Percentiles rank a stretch among this genome's conserved stretches.
phyloP scores from a whole-genome alignment of 2,329 filamentous ascomycete species.

The Ascochyta rabiei region DNA sequence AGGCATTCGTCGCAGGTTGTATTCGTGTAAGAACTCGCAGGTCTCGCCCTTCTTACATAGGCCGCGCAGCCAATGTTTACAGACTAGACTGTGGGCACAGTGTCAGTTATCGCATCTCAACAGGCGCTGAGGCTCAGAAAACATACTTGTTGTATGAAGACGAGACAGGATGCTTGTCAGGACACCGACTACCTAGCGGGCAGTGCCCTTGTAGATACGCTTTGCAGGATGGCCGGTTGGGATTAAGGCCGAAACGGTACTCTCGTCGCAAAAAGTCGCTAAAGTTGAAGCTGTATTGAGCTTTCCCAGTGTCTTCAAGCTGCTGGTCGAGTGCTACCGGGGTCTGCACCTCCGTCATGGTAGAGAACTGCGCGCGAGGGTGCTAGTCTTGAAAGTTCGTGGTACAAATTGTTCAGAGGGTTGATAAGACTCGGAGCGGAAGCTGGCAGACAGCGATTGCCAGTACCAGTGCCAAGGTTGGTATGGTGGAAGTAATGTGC shows the following conservation, averaged over 20 bases:
- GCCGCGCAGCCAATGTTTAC: conserved; percentile 97
- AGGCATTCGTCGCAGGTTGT: conserved; percentile 97
- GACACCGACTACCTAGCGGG: conserved; percentile 80
- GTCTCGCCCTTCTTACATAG: conserved; percentile 96
- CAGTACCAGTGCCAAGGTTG: neutral
- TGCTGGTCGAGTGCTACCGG: conserved; percentile 34
- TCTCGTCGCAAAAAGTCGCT: conserved; percentile 81
- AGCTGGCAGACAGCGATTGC: neutral
- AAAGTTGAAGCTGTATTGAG: conserved; percentile 77
- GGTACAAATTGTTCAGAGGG: neutral
- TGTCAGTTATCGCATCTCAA: conserved; percentile 14
- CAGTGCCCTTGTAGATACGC: conserved; percentile 87
- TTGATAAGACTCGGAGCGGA: neutral
- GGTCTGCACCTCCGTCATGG: conserved; percentile 42
- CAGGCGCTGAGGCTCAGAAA: neutral
- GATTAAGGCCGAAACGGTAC: conserved; percentile 82
- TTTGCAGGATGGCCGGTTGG: conserved; percentile 74
- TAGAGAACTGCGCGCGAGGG: neutral
- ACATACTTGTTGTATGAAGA: conserved; percentile 69
- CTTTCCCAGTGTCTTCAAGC: conserved; percentile 32
- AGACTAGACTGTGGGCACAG: conserved; percentile 69
- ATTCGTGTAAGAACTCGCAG: conserved; percentile 98
- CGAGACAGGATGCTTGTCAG: conserved; percentile 75
- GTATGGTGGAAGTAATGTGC: neutral
- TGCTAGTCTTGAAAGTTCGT: neutral